Conservation (phyloP, 352 stramenopile genomes). For the Globisporangium middletonii region DNA sequence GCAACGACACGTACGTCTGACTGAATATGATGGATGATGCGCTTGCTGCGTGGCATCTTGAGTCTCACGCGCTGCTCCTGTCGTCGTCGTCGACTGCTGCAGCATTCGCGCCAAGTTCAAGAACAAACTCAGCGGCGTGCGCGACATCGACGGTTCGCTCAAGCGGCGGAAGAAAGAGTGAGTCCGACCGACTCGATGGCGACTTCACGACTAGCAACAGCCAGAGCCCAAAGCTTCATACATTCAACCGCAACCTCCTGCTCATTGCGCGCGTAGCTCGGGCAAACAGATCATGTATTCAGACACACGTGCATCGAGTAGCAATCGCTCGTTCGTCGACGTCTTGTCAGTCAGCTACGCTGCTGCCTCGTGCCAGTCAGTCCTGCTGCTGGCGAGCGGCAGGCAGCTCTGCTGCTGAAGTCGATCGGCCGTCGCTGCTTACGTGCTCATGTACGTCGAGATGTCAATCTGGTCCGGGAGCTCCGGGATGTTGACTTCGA, state of each 20-base stretch:
- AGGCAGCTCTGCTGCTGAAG: background rate
- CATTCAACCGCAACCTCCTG: background rate
- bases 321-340: background rate
- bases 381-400: background rate
- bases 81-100: background rate
- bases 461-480: constrained; percentile 99
- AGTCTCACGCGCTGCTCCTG: background rate
- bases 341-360: background rate
- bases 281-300: background rate
- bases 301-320: background rate
- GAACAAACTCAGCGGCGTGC: constrained; percentile 65
- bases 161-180: constrained; percentile 69
- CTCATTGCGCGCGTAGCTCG: background rate
- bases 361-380: background rate
- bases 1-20: constrained; percentile 49
- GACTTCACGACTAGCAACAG: background rate
- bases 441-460: constrained; percentile 96
- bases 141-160: constrained; percentile 47
- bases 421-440: constrained; percentile 15
- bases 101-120: constrained; percentile 81
- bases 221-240: background rate
- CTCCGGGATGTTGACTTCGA: constrained; percentile 99
- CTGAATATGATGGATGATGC: background rate
- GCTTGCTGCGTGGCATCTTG: background rate
- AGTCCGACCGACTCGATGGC: background rate